These are phyloP conservation scores for Termitomyces bulborhizus DNA, from an alignment of 768 basidiomycete species.

Conservation along the genomic window DNA sequence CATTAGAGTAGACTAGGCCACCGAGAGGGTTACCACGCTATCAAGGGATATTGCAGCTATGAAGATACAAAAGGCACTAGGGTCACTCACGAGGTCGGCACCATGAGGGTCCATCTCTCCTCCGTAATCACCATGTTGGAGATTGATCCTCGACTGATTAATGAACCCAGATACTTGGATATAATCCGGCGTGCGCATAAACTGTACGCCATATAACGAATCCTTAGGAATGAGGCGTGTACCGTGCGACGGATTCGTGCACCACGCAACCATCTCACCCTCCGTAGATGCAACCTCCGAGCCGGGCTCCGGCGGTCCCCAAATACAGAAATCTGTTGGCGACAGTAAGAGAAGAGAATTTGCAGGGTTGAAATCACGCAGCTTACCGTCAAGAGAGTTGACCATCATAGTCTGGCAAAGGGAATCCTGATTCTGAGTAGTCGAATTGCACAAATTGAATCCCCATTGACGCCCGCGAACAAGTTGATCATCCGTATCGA, in stretches of 20 bases:
- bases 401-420: conserved; percentile 49
- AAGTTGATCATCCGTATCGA: conserved; percentile 21
- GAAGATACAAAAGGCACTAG: background rate
- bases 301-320: conserved; percentile 48
- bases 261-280: conserved; percentile 70
- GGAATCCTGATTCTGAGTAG: conserved; percentile 44
- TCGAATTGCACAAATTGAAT: conserved; percentile 57
- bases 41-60: background rate
- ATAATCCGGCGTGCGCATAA: conserved; percentile 53
- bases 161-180: conserved; percentile 57
- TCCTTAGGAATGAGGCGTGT: conserved; percentile 69
- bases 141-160: conserved; percentile 53
- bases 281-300: conserved; percentile 60
- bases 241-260: conserved; percentile 64
- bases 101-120: conserved; percentile 79
- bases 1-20: conserved; percentile 16
- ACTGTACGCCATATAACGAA: conserved; percentile 59
- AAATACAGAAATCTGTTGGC: conserved; percentile 60
- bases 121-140: conserved; percentile 50
- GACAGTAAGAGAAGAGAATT: background rate
- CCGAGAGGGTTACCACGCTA: conserved; percentile 14
- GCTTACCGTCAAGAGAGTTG: conserved; percentile 44
- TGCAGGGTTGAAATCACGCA: background rate
- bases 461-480: conserved; percentile 49
- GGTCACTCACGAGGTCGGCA: conserved; percentile 41